Evolutionary conservation across 192 early-diverging fungal species (phyloP), one percentile per base, ranked within the genome.

Genomic region (Jimgerdemannia flammicorona): DNA sequence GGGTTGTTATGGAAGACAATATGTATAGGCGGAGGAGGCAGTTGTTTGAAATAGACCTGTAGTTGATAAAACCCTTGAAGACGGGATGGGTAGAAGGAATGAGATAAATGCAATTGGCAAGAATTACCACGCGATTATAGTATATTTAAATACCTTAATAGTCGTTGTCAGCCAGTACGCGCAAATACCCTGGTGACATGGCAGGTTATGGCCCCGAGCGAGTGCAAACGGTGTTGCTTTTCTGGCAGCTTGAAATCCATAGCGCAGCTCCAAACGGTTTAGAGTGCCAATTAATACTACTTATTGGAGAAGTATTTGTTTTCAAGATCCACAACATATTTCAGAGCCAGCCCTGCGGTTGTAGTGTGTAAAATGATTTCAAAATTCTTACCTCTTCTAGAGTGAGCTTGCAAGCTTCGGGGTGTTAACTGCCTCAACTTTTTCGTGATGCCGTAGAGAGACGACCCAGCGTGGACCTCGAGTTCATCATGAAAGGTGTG

Each of bases 81-180:
- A n/a, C n/a, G n/a, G n/a, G n/a, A n/a, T n/a, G n/a, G n/a, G n/a
- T n/a, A n/a, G 63, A 67, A 66, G 9, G n/a, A 20, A 59, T 39
- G 42, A 43, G 18, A 66, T n/a, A 66, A 59, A 41, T 66, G 43
- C 42, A 40, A 73, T n/a, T 42, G 41, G 6, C 64, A 29, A 73
- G 64, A 66, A n/a, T n/a, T n/a, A 59, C 18, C 40, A 19, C 63
- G 19, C n/a, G n/a, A n/a, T 39, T 18, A 59, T 63, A 4, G 17
- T 18, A 3, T 59, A 9, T 40, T 42, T 63, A 73, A 20, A 66
- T 41, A 73, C 72, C 29, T 73, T 67, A 14, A 40, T 84, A 84
- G 6, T 84, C 64, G 42, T 78, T 82, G 39, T 81, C 82, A 64
- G 82, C 82, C 43, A 84, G 10, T 68, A 84, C 75, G 70, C 79